Conservation (phyloP, 1,139 yeast genomes). For the Saccharomyces hybrid region DNA sequence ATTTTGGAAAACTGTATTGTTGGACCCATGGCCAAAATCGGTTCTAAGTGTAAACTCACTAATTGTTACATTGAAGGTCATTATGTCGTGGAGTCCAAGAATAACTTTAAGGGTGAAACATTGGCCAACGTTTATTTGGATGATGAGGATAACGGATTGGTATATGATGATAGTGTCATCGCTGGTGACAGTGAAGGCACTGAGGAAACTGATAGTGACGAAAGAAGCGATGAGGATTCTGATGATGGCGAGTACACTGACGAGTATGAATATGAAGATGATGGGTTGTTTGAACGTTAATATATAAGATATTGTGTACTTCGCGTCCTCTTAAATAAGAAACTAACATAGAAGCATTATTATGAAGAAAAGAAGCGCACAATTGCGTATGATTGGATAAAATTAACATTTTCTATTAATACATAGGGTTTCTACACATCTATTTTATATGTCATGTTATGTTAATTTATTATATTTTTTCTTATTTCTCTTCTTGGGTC, state of each 20-base stretch:
- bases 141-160: constrained; percentile 28
- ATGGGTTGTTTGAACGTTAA: constrained; percentile 41
- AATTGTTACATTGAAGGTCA: constrained; percentile 83
- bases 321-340: not conserved
- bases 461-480: not conserved
- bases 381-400: not conserved
- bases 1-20: constrained; percentile 78
- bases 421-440: not conserved
- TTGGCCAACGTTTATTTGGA: constrained; percentile 56
- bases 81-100: constrained; percentile 52
- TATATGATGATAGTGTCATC: constrained; percentile 28
- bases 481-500: not conserved
- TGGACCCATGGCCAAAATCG: constrained; percentile 60
- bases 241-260: constrained; percentile 36
- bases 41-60: constrained; percentile 50
- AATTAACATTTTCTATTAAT: not conserved
- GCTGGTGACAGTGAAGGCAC: constrained; percentile 14
- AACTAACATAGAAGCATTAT: not conserved
- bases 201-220: constrained; percentile 20
- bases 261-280: constrained; percentile 38
- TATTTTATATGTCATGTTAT: not conserved
- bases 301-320: not conserved
- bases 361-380: not conserved
- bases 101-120: constrained; percentile 76
- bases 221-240: constrained; percentile 31